phyloP scores from a whole-genome alignment of 768 basidiomycete species.

The Lanmaoa pseudosensibilis region DNA sequence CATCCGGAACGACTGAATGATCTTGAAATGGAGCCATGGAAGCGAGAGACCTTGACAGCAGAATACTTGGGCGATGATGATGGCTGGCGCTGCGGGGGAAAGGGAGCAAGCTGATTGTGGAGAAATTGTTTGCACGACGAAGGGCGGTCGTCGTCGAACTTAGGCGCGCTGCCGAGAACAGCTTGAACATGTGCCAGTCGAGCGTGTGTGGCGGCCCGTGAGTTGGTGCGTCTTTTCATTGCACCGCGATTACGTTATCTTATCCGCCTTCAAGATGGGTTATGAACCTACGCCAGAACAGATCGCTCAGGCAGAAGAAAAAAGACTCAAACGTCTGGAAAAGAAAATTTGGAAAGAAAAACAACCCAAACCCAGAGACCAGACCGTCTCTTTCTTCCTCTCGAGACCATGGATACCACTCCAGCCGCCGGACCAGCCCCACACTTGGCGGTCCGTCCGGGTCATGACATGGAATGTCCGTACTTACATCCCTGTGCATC shows the following conservation, averaged over 20 bases:
- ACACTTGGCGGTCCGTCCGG: conserved; percentile 39
- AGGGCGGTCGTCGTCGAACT: conserved; percentile 14
- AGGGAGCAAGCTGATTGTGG: neutral
- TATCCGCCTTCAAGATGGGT: conserved; percentile 2
- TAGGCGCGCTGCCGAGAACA: conserved; percentile 27
- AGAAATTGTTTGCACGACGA: conserved; percentile 7
- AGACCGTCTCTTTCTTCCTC: conserved; percentile 11
- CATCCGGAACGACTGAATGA: conserved; percentile 16
- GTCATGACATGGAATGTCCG: conserved; percentile 85
- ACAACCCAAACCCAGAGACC: conserved; percentile 8
- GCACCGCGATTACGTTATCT: conserved; percentile 18
- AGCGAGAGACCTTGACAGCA: conserved; percentile 15
- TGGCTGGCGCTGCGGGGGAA: neutral
- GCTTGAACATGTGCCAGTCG: conserved; percentile 24
- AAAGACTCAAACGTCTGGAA: conserved; percentile 43
- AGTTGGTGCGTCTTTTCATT: neutral
- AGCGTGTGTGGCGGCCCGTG: neutral
- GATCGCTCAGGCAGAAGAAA: conserved; percentile 51
- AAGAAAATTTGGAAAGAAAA: conserved; percentile 37
- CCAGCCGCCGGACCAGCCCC: neutral
- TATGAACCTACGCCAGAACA: conserved; percentile 52
- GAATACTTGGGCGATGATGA: neutral
- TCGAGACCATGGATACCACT: conserved; percentile 39
- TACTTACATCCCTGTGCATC: conserved; percentile 20
- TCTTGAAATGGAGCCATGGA: conserved; percentile 32